These are phyloP conservation scores for Saccharomycopsis guyanensis DNA, from an alignment of 805 yeast genomes.

Conservation along the genomic window DNA sequence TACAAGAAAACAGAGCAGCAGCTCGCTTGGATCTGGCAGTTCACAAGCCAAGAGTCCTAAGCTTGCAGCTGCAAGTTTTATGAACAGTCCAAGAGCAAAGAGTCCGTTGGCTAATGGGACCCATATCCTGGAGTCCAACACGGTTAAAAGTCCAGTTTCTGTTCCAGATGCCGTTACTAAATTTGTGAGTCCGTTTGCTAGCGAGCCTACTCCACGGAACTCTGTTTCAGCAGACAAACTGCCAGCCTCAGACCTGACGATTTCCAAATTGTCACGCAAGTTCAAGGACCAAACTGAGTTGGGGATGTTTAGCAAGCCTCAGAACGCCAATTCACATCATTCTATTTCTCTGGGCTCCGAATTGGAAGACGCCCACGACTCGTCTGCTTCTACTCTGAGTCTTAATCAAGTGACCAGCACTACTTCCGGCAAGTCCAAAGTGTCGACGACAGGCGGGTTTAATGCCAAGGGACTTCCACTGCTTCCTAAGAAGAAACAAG, in stretches of 20 bases:
- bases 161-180: no score
- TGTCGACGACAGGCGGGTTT: neutral
- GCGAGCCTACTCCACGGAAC: neutral
- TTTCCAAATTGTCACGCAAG: neutral
- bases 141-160: neutral
- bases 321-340: neutral
- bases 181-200: neutral
- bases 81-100: neutral
- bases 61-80: no score
- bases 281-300: neutral
- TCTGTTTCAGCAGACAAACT: no score
- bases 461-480: constrained; percentile 7
- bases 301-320: neutral
- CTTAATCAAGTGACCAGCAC: no score
- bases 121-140: neutral
- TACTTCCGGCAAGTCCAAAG: neutral
- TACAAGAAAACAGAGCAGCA: neutral
- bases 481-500: constrained; percentile 16
- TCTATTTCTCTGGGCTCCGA: neutral
- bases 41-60: no score
- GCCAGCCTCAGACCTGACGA: no score
- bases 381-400: no score
- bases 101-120: neutral
- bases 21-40: neutral
- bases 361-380: no score